Base-by-base conservation (phyloP, 768 basidiomycete genomes). In the Amanita inopinata region DNA sequence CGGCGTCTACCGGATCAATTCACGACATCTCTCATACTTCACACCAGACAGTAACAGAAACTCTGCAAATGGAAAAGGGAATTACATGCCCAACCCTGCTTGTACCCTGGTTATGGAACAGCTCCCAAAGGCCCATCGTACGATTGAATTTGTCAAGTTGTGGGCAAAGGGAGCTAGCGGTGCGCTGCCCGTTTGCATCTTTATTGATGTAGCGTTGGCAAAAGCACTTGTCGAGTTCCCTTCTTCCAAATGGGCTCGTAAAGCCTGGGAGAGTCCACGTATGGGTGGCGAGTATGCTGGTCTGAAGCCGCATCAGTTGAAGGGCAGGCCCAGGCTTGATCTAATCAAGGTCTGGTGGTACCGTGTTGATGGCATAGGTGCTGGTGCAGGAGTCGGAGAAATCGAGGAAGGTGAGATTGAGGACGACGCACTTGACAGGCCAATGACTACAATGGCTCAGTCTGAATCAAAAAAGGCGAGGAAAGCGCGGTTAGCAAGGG, bases 101-200 rank as follows among this genome's bases (percentile, higher is more conserved):
- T 63, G 71, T 10, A 74, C 76, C 1, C 56, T 80, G 20, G 71
- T 80, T 18, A 67, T 80, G 58, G 74, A 78, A 48, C 67, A 69
- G 40, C 57, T 80, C 4, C 76, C 76, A 1, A 74, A 72, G 46
- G 53, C 62, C 3, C 61, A 66, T 49, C 69, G 74, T 33, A 65
- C 59, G 3, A 50, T 49, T 3, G 61, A 63, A 17, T 76, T 64
- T 49, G 56, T 71, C 24, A 60, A 60, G 30, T 52, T 48, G 14
- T 78, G 76, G 73, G 60, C 62, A 42, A 62, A 60, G 42, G 50
- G 51, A 32, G 68, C 63, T 4, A 66, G 62, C 36, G 61, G 56
- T 0, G 53, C 59, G 12, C 46, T 53, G 17, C 70, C 73, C 5
- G 57, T 65, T 17, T 63, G 66, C 32, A 43, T 69, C 11, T 61